These are phyloP conservation scores for Jimgerdemannia flammicorona DNA, from an alignment of 192 early-diverging fungal genomes.

Conservation along the genomic window DNA sequence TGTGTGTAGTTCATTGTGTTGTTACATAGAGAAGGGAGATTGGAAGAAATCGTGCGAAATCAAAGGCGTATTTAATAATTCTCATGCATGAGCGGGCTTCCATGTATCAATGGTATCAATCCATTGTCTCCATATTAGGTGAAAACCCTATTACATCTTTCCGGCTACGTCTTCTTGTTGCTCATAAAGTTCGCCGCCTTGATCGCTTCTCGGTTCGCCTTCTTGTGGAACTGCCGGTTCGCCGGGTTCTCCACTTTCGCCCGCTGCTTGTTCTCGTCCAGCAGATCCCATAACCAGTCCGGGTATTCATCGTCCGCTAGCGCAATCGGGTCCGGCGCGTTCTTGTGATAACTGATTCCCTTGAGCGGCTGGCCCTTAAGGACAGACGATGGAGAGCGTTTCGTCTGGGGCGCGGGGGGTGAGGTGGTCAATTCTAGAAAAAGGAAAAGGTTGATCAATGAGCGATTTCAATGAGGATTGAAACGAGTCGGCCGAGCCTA, in stretches of 20 bases:
- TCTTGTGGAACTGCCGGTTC: slow-evolving; percentile 57
- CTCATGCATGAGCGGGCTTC: neutral
- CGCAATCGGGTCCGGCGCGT: slow-evolving; percentile 81
- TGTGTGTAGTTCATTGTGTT: neutral
- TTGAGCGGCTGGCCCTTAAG: slow-evolving; percentile 79
- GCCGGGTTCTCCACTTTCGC: slow-evolving; percentile 41
- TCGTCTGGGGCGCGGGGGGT: neutral
- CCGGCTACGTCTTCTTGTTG: slow-evolving; percentile 63
- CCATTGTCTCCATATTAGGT: neutral
- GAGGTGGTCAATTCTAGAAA: neutral
- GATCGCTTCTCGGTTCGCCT: slow-evolving; percentile 56
- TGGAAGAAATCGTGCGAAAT: neutral
- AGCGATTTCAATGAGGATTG: neutral
- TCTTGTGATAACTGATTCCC: slow-evolving; percentile 82
- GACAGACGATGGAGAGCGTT: slow-evolving; percentile 40
- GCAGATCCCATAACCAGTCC: slow-evolving; percentile 88
- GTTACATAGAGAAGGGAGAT: neutral
- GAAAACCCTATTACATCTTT: neutral
- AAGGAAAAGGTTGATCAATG: neutral
- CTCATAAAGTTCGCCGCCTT: slow-evolving; percentile 75
- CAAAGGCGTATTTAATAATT: neutral
- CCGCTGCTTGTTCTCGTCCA: slow-evolving; percentile 52
- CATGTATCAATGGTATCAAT: neutral
- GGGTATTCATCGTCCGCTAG: slow-evolving; percentile 85
- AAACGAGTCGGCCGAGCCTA: neutral